Evolutionary conservation across 345 rosid genomes (phyloP).

Genomic region (Citrus inodora): DNA sequence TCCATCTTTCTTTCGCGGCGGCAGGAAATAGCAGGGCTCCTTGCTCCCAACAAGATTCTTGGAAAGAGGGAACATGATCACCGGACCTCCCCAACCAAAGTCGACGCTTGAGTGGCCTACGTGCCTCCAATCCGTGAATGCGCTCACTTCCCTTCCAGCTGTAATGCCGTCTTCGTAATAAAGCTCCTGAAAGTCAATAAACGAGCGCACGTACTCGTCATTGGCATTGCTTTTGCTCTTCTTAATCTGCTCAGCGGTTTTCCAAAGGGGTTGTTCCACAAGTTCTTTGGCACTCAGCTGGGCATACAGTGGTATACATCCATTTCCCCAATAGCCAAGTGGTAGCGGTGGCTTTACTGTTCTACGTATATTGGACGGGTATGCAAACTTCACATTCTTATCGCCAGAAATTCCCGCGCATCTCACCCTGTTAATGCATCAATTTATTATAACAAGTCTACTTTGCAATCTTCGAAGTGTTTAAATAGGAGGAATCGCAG

Average conservation of each 20-base stretch:
- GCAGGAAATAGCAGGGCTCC: constrained; percentile 88
- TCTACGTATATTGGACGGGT: constrained; percentile 59
- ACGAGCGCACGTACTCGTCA: constrained; percentile 68
- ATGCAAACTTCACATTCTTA: constrained; percentile 62
- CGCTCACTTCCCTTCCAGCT: constrained; percentile 62
- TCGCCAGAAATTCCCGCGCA: constrained; percentile 38
- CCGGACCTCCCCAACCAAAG: constrained; percentile 91
- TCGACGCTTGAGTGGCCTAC: constrained; percentile 77
- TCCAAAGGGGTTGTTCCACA: constrained; percentile 62
- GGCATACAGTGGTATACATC: constrained; percentile 74
- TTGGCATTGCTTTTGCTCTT: constrained; percentile 65
- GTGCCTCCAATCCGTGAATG: constrained; percentile 95
- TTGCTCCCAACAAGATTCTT: constrained; percentile 63
- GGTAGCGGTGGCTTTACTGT: constrained; percentile 66
- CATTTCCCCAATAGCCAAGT: constrained; percentile 80
- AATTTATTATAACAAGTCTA: background rate
- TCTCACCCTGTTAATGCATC: constrained; percentile 38
- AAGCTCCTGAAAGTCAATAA: constrained; percentile 65
- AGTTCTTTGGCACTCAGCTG: constrained; percentile 50
- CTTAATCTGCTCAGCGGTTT: constrained; percentile 64
- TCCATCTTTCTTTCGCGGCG: constrained; percentile 51
- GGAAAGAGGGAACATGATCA: constrained; percentile 63
- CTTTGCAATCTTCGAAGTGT: too few relatives aligned
- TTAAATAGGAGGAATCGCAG: background rate
- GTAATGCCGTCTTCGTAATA: constrained; percentile 45